phyloP scores from a whole-genome alignment of 257 asterid genomes.

The Solanum habrochaites region DNA sequence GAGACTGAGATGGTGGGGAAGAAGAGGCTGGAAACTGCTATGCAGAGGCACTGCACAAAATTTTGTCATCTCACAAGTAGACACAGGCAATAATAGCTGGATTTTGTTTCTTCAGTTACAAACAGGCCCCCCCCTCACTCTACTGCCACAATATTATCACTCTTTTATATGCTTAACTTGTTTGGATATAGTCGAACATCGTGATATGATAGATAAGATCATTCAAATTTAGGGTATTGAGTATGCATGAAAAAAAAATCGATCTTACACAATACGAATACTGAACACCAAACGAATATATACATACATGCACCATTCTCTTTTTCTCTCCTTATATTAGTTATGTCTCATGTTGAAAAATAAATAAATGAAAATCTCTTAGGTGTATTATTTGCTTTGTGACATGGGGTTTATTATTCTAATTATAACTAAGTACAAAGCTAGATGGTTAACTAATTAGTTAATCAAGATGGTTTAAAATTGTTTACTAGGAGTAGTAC shows the following conservation, averaged over 20 bases:
- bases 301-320: neutral
- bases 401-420: neutral
- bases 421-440: neutral
- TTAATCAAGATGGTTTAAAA: neutral
- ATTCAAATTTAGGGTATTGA: neutral
- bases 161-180: conserved; percentile 9
- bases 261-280: neutral
- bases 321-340: neutral
- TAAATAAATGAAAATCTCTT: too few species aligned
- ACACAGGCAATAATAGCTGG: conserved; percentile 54
- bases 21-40: conserved; percentile 17
- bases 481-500: neutral
- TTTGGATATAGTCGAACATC: neutral
- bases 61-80: conserved; percentile 42
- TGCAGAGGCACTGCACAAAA: conserved; percentile 43
- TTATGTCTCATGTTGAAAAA: neutral
- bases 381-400: neutral
- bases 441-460: neutral
- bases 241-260: neutral
- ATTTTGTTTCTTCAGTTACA: conserved; percentile 48
- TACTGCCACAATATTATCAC: conserved; percentile 26
- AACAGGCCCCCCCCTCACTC: conserved; percentile 28
- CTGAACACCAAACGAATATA: neutral
- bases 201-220: neutral
- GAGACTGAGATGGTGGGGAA: conserved; percentile 1